Evolutionary conservation across 306 rosid genomes (phyloP).

Genomic region (Rubus parviflorus): DNA sequence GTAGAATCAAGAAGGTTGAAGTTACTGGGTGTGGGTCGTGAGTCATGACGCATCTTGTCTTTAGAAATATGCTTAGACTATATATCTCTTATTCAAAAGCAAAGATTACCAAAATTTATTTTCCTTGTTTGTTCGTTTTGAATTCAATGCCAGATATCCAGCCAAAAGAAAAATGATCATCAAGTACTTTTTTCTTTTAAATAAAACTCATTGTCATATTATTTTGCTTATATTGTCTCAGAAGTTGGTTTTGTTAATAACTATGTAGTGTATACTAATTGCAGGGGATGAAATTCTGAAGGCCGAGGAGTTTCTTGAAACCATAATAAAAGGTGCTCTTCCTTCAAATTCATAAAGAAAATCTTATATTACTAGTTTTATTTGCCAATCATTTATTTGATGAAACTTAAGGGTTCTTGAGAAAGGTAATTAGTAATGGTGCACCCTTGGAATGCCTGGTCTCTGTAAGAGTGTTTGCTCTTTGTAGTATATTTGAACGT

Average conservation of each 20-base stretch:
- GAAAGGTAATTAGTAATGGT: neutral
- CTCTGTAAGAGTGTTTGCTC: neutral
- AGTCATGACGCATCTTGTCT: neutral
- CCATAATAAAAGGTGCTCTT: constrained; percentile 72
- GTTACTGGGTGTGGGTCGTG: neutral
- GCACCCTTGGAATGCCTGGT: neutral
- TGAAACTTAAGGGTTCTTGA: constrained; percentile 10
- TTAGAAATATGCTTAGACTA: neutral
- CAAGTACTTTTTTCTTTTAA: neutral
- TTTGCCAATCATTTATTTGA: neutral
- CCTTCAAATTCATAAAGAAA: constrained; percentile 17
- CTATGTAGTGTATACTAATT: constrained; percentile 13
- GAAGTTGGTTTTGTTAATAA: constrained; percentile 10
- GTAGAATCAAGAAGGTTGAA: constrained; percentile 7
- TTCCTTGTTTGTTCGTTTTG: neutral
- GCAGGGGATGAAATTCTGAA: constrained; percentile 74
- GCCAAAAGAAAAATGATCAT: neutral
- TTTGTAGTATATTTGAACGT: neutral
- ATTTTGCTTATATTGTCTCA: constrained; percentile 14
- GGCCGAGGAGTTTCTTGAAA: constrained; percentile 84
- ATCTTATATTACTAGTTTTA: neutral
- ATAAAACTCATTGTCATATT: neutral
- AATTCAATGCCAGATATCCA: neutral
- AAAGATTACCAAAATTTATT: neutral
- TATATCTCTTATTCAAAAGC: neutral